Base-by-base conservation (phyloP, 305 asterid genomes). In the Fraxinus angustifolia region DNA sequence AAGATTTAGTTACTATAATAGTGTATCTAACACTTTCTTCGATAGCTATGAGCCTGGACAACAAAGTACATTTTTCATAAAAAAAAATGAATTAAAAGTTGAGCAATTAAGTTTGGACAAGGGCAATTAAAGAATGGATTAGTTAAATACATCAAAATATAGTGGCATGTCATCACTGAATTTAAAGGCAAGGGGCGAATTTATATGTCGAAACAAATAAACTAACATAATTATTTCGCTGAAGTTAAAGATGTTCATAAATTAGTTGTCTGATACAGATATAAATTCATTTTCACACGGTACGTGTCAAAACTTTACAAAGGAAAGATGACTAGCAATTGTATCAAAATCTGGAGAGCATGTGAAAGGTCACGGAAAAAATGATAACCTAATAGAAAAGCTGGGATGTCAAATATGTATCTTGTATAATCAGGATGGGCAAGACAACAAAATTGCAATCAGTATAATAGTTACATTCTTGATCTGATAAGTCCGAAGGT, bases 401-500 rank as follows among this genome's bases (percentile, higher is more conserved):
- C 21, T 8, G 16, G 68, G 30, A 14, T 19, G 11, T 34, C 23
- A 50, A 53, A 30, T 34, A 65, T 21, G 73, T 17, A 3, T 73
- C 82, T 75, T 26, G 35, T 65, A 8, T 30, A 68, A 68, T 30
- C 38, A 30, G 36, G 73, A 11, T 3, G 73, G 80, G 50, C 45
- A 78, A 65, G n/a, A 70, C 30, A 79, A 73, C 36, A 75, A 75
- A 21, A 65, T 62, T 26, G 33, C 56, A 73, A 79, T 72, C 65
- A 10, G 4, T 28, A 28, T 67, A 26, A 11, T 28, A 34, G 38
- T 67, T 67, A 62, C 28, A 34, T 80, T 70, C 79, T 76, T 76
- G 78, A 42, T 67, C 33, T 26, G 76, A 74, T 58, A 73, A 68
- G 62, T 68, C 58, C 48, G 65, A 58, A 70, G 82, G 82, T 21